Conservation (phyloP, 1,284 basidiomycete species). For the Retiboletus fuscus region DNA sequence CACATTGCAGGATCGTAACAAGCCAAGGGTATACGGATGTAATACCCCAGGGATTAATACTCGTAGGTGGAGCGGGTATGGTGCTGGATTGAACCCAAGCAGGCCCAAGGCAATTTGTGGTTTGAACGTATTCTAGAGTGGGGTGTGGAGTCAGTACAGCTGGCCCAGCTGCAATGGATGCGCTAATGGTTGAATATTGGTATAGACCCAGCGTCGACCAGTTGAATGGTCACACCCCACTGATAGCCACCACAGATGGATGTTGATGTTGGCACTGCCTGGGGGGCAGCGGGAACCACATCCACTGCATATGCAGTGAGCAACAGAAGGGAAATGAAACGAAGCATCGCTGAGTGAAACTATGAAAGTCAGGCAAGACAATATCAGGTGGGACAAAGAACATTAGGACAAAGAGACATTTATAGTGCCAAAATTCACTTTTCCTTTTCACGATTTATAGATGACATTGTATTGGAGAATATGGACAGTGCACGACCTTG, state of each 20-base stretch:
- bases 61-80: slow-evolving; percentile 31
- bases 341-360: slow-evolving; percentile 24
- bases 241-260: slow-evolving; percentile 29
- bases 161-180: neutral
- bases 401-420: slow-evolving; percentile 16
- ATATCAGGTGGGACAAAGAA: slow-evolving; percentile 9
- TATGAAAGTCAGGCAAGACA: neutral
- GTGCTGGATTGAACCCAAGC: slow-evolving; percentile 36
- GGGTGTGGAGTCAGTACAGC: slow-evolving; percentile 2
- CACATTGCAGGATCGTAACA: neutral
- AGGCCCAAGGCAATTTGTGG: slow-evolving; percentile 22
- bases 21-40: slow-evolving; percentile 24
- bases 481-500: neutral
- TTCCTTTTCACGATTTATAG: neutral
- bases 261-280: neutral
- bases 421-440: slow-evolving; percentile 26
- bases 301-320: slow-evolving; percentile 12
- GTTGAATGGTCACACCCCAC: slow-evolving; percentile 32
- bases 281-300: slow-evolving; percentile 16
- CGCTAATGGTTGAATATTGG: slow-evolving; percentile 34
- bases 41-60: slow-evolving; percentile 22
- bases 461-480: slow-evolving; percentile 1
- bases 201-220: slow-evolving; percentile 9
- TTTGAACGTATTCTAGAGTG: slow-evolving; percentile 27
- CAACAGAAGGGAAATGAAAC: slow-evolving; percentile 13